phyloP scores from a whole-genome alignment of 768 basidiomycete genomes.

The Mycena olivaceomarginata region DNA sequence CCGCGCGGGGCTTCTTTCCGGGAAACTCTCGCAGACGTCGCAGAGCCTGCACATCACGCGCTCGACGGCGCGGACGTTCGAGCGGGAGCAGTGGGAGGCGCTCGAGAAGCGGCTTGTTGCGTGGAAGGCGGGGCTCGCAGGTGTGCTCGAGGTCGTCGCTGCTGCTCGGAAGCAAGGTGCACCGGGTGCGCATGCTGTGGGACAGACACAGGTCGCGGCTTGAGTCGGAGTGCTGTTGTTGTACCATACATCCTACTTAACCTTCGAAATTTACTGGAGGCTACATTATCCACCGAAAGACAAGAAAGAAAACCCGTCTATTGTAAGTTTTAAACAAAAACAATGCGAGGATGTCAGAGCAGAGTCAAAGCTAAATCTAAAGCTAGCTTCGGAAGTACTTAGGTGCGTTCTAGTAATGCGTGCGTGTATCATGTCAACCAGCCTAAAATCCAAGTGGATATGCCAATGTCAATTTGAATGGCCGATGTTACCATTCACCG shows the following conservation, averaged over 20 bases:
- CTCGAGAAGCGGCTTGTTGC: conserved; percentile 84
- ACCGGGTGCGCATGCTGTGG: conserved; percentile 32
- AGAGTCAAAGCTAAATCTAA: conserved; percentile 19
- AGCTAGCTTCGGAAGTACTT: conserved; percentile 2
- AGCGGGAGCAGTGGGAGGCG: conserved; percentile 86
- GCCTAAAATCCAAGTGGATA: conserved; percentile 5
- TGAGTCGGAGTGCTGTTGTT: conserved; percentile 28
- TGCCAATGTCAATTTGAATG: no score
- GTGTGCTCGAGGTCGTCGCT: conserved; percentile 83
- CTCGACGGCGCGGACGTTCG: conserved; percentile 86
- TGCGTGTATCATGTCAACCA: conserved; percentile 9
- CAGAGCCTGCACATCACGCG: conserved; percentile 84
- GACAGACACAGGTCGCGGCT: conserved; percentile 46
- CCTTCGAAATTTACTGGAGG: conserved; percentile 14
- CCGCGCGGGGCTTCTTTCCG: conserved; percentile 85
- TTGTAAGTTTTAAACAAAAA: neutral
- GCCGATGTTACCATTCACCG: conserved; percentile 80
- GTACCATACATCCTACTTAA: neutral
- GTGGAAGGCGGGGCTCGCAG: conserved; percentile 85
- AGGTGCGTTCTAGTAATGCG: conserved; percentile 13
- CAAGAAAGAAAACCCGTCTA: neutral
- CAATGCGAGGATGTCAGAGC: conserved; percentile 2
- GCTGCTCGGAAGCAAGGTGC: conserved; percentile 70
- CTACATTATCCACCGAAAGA: neutral
- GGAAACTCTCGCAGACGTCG: conserved; percentile 89